Base-by-base conservation (phyloP, 768 basidiomycete genomes). In the Tricholoma furcatifolium region DNA sequence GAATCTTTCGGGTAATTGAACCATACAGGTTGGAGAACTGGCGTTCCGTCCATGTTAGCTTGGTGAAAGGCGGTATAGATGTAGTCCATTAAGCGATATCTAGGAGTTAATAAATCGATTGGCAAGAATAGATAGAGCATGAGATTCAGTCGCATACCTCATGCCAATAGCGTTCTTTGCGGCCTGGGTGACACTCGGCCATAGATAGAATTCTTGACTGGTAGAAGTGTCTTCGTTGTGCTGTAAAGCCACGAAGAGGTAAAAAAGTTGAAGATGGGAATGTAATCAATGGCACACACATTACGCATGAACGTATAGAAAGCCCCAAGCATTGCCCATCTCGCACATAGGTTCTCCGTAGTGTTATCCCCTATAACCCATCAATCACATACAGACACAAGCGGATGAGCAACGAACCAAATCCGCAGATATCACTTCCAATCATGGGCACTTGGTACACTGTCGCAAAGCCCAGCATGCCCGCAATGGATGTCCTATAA, bases 251-350 rank as follows among this genome's bases (percentile, higher is more conserved):
- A 27, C 7, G 27, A 27, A 7, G 4, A 38, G 12, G 30, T 12
- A 47, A 3, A 15, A 14, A 32, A 32, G 4, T 38, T 48, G 23
- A 43, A 17, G 32, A 43, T 11, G 17, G 18, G 9, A 10, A 34
- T 4, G 30, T 17, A 24, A 41, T 42, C 2, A 4, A 34, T 12
- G 6, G 23, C 0, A 66, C 81, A 65, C 51, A 85, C 84, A 62
- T 91, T 87, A 8, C 89, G 74, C 82, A 84, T 88, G 74, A 91
- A 91, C 0, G 88, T 87, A 65, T 84, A 83, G 68, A 90, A 91
- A 0, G 85, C 88, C 1, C 86, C 85, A 2, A 91, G 72, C 73
- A 77, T 85, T 12, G 85, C 87, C 88, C 90, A 91, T 34, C 90
- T 73, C 34, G 85, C 82, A 56, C 87, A 88, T 1, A 91, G 70